Base-by-base conservation (phyloP, 495 filamentous ascomycete genomes). In the Astrothelium subdiscretum region DNA sequence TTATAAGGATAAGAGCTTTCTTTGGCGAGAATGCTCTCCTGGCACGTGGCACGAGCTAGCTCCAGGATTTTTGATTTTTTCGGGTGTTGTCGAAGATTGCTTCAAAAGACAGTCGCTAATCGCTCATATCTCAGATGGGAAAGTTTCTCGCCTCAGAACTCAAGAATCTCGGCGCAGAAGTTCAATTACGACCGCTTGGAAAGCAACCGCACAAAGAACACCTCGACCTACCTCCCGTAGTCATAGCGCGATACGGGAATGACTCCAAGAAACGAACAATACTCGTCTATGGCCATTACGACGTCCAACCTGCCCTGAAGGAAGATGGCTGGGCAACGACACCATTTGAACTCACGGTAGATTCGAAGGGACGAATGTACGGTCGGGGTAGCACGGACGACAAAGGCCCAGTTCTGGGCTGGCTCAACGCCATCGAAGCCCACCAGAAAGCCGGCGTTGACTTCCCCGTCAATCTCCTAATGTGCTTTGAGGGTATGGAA, bases 401-500 rank as follows among this genome's bases (percentile, higher is more conserved):
- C 77, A 99, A 99, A 79, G 95, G 95, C 0, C 95, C 94, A 54
- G 95, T 99, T 10, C 78, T 99, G 27, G 95, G 95, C 58, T 99
- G 95, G 95, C 75, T 99, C 58, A 97, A 97, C 67, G 91, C 91
- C 57, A 97, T 99, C 60, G 91, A 99, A 74, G 92, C 95, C 12
- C 94, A 99, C 80, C 84, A 92, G 74, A 91, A 89, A 74, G 92
- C 95, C 58, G 90, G 92, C 43, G 79, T 97, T 57, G 92, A 96
- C 57, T 85, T 97, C 70, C 95, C 95, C 5, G 92, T 99, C 67
- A 99, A 99, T 79, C 81, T 99, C 62, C 83, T 99, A 32, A 97
- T 96, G 91, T 99, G 95, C 80, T 99, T 99, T 70, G 95, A 99
- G 77, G 95, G 95, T 44, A 99, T 99, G 95, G 94, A 99, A 77